These are phyloP conservation scores for Cylindrotheca fusiformis DNA, from an alignment of 108 stramenopile species.

Conservation along the genomic window DNA sequence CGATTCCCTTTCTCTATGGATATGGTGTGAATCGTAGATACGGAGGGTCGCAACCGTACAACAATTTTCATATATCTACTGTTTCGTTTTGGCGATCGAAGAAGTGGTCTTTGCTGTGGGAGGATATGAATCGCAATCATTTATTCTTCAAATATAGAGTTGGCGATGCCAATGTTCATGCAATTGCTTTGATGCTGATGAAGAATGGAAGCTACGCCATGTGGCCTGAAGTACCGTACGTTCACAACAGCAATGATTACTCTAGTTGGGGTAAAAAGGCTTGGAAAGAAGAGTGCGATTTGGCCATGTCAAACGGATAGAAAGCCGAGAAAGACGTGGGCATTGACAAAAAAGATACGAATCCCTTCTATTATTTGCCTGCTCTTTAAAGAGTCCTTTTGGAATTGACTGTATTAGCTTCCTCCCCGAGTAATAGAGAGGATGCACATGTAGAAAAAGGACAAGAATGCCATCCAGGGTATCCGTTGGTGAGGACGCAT, in stretches of 20 bases:
- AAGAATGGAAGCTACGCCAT: not conserved
- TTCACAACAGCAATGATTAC: slow-evolving; percentile 33
- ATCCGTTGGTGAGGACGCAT: slow-evolving; percentile 33
- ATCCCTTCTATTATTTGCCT: not conserved
- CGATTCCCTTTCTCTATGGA: not conserved
- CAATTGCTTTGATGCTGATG: slow-evolving; percentile 29
- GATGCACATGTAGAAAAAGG: slow-evolving; percentile 37
- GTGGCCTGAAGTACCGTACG: slow-evolving; percentile 24
- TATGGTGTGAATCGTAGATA: too few relatives aligned
- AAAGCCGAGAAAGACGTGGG: not conserved
- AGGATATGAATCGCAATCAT: slow-evolving; percentile 10
- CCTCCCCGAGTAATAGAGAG: slow-evolving; percentile 26
- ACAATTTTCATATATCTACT: slow-evolving; percentile 31
- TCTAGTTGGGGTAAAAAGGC: slow-evolving; percentile 1
- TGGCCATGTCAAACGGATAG: not conserved
- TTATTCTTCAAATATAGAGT: slow-evolving; percentile 34
- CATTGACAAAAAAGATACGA: not conserved
- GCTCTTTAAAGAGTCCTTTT: not conserved
- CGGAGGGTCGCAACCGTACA: slow-evolving; percentile 26
- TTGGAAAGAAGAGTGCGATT: slow-evolving; percentile 20
- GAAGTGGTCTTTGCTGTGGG: slow-evolving; percentile 9
- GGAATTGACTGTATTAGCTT: not conserved
- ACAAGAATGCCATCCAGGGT: slow-evolving; percentile 35
- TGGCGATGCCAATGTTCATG: slow-evolving; percentile 35
- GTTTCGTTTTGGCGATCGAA: slow-evolving; percentile 21